A percentile compares a stretch with the other conserved stretches of the same genome.
Conservation (phyloP, 2,329 filamentous ascomycete species). For the Aspergillus fructus region DNA sequence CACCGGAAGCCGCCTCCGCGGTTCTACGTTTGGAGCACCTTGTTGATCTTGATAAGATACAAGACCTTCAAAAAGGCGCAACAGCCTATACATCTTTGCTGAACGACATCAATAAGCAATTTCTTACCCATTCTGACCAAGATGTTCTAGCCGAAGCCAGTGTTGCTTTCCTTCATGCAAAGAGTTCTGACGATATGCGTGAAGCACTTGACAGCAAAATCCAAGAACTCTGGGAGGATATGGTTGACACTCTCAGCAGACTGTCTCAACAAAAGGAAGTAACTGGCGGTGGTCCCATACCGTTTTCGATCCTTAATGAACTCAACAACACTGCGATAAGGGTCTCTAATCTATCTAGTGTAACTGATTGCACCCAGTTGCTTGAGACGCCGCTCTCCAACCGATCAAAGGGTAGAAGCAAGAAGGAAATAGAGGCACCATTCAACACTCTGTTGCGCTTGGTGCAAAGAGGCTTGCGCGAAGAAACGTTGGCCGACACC, state of each 20-base stretch:
- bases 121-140: conserved; percentile 86
- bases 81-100: conserved; percentile 76
- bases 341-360: conserved; percentile 75
- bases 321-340: conserved; percentile 74
- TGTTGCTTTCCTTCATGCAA: conserved; percentile 77
- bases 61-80: conserved; percentile 82
- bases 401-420: conserved; percentile 40
- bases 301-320: conserved; percentile 63
- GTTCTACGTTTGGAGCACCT: conserved; percentile 84
- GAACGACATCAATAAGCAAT: conserved; percentile 91
- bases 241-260: conserved; percentile 69
- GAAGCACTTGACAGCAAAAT: conserved; percentile 81
- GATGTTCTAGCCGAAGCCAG: conserved; percentile 82
- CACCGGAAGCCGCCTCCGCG: conserved; percentile 78
- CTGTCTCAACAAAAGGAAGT: conserved; percentile 71
- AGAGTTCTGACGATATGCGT: conserved; percentile 82
- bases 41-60: conserved; percentile 82
- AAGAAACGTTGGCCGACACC: conserved; percentile 14
- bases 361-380: conserved; percentile 73
- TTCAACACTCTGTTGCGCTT: conserved; percentile 71
- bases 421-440: conserved; percentile 40
- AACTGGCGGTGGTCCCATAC: conserved; percentile 68
- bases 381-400: conserved; percentile 59
- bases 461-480: conserved; percentile 70
- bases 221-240: conserved; percentile 80